Conservation (phyloP, 2,329 filamentous ascomycete genomes). For the Aspergillus cejpii region DNA sequence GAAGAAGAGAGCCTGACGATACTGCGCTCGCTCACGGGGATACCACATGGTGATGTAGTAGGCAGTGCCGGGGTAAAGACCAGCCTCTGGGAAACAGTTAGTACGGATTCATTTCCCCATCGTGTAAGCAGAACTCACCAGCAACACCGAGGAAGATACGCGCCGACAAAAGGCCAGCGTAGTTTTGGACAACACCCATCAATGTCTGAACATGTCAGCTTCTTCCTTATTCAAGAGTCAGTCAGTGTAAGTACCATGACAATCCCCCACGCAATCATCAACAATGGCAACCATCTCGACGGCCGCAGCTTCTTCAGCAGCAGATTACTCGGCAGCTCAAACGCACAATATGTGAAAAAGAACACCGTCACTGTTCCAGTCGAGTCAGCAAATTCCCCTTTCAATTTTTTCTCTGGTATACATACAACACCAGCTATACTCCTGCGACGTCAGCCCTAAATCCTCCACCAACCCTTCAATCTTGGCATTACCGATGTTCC, state of each 20-base stretch:
- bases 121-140: neutral
- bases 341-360: constrained; percentile 23
- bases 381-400: neutral
- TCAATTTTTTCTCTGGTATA: too few species aligned
- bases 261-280: constrained; percentile 42
- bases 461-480: constrained; percentile 28
- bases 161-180: constrained; percentile 42
- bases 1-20: constrained; percentile 44
- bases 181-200: constrained; percentile 45
- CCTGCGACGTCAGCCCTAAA: constrained; percentile 24
- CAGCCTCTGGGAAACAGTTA: constrained; percentile 28
- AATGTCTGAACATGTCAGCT: constrained; percentile 29
- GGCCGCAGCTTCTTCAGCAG: constrained; percentile 22
- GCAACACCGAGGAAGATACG: constrained; percentile 43
- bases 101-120: neutral
- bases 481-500: constrained; percentile 34
- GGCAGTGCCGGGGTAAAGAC: constrained; percentile 40
- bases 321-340: constrained; percentile 22
- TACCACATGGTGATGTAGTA: constrained; percentile 46
- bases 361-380: constrained; percentile 25
- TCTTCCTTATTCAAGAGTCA: too few species aligned
- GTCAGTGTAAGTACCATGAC: constrained; percentile 35
- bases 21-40: constrained; percentile 39
- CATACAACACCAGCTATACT: constrained; percentile 30
- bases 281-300: constrained; percentile 26